Percentiles rank a stretch among this genome's conserved stretches.
These are phyloP conservation scores for Monosporascus sp. DNA, from an alignment of 2,329 filamentous ascomycete genomes.

Conservation along the genomic window DNA sequence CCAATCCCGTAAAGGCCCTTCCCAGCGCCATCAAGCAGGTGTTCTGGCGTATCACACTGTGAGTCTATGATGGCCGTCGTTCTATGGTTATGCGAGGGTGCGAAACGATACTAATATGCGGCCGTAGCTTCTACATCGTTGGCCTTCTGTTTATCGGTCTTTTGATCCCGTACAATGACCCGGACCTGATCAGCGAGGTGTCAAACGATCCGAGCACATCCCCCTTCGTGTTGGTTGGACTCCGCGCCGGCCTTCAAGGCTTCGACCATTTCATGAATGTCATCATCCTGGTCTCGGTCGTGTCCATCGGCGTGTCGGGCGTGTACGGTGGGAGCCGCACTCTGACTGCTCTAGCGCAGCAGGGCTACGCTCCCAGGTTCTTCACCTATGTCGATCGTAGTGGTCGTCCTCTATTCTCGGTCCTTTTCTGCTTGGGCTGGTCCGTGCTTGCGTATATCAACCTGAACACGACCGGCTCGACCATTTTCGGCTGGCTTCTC, in stretches of 20 bases:
- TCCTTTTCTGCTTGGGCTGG: slow-evolving; percentile 40
- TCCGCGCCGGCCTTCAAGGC: slow-evolving; percentile 45
- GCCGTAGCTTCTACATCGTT: slow-evolving; percentile 42
- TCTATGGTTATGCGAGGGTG: background rate
- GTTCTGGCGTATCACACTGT: slow-evolving; percentile 51
- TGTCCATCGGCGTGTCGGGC: slow-evolving; percentile 53
- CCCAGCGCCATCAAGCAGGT: slow-evolving; percentile 81
- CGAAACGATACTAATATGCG: slow-evolving; percentile 2
- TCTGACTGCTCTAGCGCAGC: slow-evolving; percentile 52
- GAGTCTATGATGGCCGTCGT: slow-evolving; percentile 5
- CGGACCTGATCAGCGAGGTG: slow-evolving; percentile 40
- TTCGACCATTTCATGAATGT: slow-evolving; percentile 55
- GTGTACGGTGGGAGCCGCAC: slow-evolving; percentile 57
- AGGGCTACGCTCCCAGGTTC: slow-evolving; percentile 51
- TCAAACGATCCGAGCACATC: slow-evolving; percentile 41
- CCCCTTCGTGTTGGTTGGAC: slow-evolving; percentile 53
- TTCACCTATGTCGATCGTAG: slow-evolving; percentile 53
- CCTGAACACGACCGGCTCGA: slow-evolving; percentile 36
- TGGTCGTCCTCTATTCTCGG: slow-evolving; percentile 49
- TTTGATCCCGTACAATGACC: slow-evolving; percentile 40
- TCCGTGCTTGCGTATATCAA: slow-evolving; percentile 46
- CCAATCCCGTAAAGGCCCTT: slow-evolving; percentile 65
- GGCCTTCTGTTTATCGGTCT: slow-evolving; percentile 48
- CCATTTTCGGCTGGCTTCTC: slow-evolving; percentile 61
- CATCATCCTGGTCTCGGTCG: slow-evolving; percentile 52